Base-by-base conservation (phyloP, 306 rosid genomes). In the Corylus heterophylla region DNA sequence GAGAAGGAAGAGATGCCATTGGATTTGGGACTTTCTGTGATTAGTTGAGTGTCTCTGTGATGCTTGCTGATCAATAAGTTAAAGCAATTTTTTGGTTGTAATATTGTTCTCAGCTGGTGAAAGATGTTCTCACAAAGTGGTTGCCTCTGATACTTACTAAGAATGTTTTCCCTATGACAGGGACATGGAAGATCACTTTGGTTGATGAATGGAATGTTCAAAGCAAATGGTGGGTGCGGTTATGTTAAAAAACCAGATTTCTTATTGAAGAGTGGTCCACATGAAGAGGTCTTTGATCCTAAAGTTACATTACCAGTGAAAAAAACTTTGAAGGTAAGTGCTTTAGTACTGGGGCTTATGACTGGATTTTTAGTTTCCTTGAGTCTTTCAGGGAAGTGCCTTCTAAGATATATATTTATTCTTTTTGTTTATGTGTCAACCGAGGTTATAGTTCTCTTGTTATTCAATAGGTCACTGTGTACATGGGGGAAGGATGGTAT, bases 181-280 rank as follows among this genome's bases (percentile, higher is more conserved):
- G 99, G 99, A 17, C 25, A 90, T 84, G 99, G 99, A 59, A 93
- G 99, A 87, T 89, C 98, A 52, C 93, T 96, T 56, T 93, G 99
- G 98, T 69, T 93, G 91, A 96, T 96, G 99, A 90, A 96, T 42
- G 99, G 99, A 66, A 96, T 96, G 98, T 96, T 96, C 87, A 91
- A 82, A 89, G 90, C 98, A 83, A 93, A 96, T 75, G 97, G 97
- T 58, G 89, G 91, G 73, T 96, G 99, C 51, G 99, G 99, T 59
- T 96, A 91, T 77, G 91, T 96, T 75, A 96, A 91, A 87, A 96
- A 96, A 87, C 99, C 99, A 52, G 96, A 93, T 50, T 87, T 89
- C 83, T 84, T 96, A 35, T 54, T 96, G 76, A 77, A 73, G 56
- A 47, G 71, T 44, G 92, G 83, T 70, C 88, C 92, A 45, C 76